These are phyloP conservation scores for Prunus mongolica DNA, from an alignment of 306 rosid genomes.

Conservation along the genomic window DNA sequence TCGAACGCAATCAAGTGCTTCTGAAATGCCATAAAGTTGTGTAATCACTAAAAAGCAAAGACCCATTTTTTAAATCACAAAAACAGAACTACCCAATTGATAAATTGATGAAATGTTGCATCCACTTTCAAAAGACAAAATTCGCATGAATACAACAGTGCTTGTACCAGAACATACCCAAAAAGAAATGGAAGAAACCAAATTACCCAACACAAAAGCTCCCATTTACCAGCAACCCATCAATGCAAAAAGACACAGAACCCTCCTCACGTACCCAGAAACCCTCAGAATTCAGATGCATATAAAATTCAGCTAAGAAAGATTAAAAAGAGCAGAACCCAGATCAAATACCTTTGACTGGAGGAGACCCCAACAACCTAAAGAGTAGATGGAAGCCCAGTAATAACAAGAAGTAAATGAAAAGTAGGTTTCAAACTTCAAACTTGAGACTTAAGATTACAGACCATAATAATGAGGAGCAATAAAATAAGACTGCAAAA, in stretches of 20 bases:
- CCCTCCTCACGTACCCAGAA: constrained; percentile 9
- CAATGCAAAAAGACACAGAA: constrained; percentile 25
- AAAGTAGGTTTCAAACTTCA: constrained; percentile 21
- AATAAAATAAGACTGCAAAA: constrained; percentile 28
- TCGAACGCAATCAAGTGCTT: constrained; percentile 10
- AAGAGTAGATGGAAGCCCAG: constrained; percentile 23
- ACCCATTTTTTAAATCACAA: constrained; percentile 20
- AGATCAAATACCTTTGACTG: constrained; percentile 53
- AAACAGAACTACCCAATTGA: constrained; percentile 16
- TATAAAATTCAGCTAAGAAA: neutral
- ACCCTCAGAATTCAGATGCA: neutral
- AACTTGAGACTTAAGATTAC: constrained; percentile 29
- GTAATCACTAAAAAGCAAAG: neutral
- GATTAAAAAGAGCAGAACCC: constrained; percentile 19
- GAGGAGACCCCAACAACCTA: constrained; percentile 31
- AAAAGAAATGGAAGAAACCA: constrained; percentile 7
- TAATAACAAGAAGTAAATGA: constrained; percentile 21
- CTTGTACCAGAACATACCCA: neutral
- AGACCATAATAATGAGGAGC: constrained; percentile 15
- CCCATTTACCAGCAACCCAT: constrained; percentile 32
- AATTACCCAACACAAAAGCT: constrained; percentile 18
- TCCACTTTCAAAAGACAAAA: neutral
- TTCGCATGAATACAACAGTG: constrained; percentile 49
- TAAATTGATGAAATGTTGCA: constrained; percentile 2
- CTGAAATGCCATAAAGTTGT: constrained; percentile 7